Conservation (phyloP, 2,329 filamentous ascomycete species). For the Gyromitra esculenta region DNA sequence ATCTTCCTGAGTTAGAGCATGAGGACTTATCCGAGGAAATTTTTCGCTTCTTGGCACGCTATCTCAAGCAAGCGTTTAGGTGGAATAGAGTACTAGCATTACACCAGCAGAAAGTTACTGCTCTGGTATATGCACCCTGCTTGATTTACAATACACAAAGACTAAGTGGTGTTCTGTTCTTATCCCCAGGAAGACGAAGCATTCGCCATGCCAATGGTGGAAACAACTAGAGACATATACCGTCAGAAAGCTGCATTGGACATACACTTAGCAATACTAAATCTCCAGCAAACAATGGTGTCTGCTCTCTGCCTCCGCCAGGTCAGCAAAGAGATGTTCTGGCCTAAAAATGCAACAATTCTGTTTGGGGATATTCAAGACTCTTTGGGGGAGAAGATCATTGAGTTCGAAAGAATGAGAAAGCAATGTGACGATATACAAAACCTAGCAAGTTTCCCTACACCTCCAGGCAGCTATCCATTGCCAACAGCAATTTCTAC, state of each 20-base stretch:
- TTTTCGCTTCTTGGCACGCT: slow-evolving; percentile 41
- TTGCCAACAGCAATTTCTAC: neutral
- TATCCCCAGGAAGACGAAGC: slow-evolving; percentile 43
- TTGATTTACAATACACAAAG: neutral
- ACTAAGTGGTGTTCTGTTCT: slow-evolving; percentile 18
- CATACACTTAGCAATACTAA: slow-evolving; percentile 42
- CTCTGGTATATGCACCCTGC: slow-evolving; percentile 26
- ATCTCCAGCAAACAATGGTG: slow-evolving; percentile 49
- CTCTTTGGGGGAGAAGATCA: slow-evolving; percentile 38
- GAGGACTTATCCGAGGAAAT: slow-evolving; percentile 32
- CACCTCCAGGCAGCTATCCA: neutral
- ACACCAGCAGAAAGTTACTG: slow-evolving; percentile 40
- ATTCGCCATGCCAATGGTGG: slow-evolving; percentile 46
- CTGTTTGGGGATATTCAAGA: slow-evolving; percentile 50
- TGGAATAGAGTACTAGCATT: slow-evolving; percentile 46
- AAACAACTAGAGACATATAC: slow-evolving; percentile 50
- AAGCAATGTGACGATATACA: slow-evolving; percentile 52
- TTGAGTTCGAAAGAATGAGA: slow-evolving; percentile 48
- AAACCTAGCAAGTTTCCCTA: slow-evolving; percentile 29
- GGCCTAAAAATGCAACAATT: slow-evolving; percentile 39
- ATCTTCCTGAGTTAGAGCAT: neutral
- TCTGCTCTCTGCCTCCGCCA: slow-evolving; percentile 41
- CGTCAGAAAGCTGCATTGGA: slow-evolving; percentile 43
- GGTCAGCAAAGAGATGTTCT: slow-evolving; percentile 43
- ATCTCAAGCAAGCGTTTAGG: slow-evolving; percentile 40